Evolutionary conservation across 495 filamentous ascomycete genomes (phyloP).

Genomic region (Umbilicaria muhlenbergii): DNA sequence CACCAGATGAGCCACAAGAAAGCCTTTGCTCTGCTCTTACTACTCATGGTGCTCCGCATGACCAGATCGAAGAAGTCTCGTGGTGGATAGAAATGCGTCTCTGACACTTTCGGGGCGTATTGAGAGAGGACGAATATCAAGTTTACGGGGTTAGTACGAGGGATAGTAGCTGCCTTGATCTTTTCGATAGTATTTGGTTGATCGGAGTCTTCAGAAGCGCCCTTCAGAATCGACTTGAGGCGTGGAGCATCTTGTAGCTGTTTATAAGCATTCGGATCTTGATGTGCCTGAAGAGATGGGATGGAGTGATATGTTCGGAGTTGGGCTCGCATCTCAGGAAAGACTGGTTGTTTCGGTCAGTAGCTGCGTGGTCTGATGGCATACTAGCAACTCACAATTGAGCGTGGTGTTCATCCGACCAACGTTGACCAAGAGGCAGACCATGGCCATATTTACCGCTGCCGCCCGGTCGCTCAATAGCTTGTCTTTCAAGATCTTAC

Average conservation of each 20-base stretch:
- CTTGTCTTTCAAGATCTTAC: conserved; percentile 95
- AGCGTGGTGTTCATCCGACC: conserved; percentile 97
- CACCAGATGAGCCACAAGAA: conserved; percentile 99
- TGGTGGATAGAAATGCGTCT: conserved; percentile 72
- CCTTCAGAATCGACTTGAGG: conserved; percentile 93
- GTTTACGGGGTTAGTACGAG: conserved; percentile 93
- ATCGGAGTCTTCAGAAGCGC: conserved; percentile 81
- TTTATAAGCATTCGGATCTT: conserved; percentile 93
- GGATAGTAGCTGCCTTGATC: conserved; percentile 47
- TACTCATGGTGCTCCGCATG: conserved; percentile 74
- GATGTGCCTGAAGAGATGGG: conserved; percentile 83
- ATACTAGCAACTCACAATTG: conserved; percentile 52
- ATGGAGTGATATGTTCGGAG: conserved; percentile 97
- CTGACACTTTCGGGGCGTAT: conserved; percentile 80
- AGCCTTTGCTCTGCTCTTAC: conserved; percentile 66
- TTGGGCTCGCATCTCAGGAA: conserved; percentile 98
- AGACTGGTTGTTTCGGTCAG: conserved; percentile 42
- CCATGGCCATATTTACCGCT: conserved; percentile 97
- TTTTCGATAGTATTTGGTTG: conserved; percentile 79
- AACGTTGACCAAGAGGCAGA: conserved; percentile 92
- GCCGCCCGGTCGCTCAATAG: conserved; percentile 80
- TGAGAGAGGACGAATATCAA: conserved; percentile 90
- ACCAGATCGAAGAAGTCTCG: conserved; percentile 93
- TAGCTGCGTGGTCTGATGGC: not conserved
- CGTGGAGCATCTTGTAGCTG: conserved; percentile 93